Evolutionary conservation across 2,329 filamentous ascomycete genomes (phyloP).

Genomic region (Nannizziopsis barbatae): DNA sequence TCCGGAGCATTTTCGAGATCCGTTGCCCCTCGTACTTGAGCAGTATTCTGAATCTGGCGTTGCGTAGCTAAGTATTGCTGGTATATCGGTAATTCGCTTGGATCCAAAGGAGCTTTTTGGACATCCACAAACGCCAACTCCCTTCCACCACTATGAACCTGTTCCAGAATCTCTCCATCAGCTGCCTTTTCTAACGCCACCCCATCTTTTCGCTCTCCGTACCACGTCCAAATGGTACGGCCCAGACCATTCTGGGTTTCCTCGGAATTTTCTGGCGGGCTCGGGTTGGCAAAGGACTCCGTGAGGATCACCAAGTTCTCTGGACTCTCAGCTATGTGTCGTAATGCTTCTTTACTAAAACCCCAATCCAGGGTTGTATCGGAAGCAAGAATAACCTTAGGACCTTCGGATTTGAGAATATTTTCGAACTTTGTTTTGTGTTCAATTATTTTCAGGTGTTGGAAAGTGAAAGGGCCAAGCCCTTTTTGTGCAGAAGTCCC

Average conservation of each 20-base stretch:
- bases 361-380: slow-evolving; percentile 90
- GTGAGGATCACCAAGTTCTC: slow-evolving; percentile 81
- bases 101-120: slow-evolving; percentile 55
- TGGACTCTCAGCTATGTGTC: slow-evolving; percentile 60
- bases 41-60: slow-evolving; percentile 70
- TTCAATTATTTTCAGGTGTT: slow-evolving; percentile 71
- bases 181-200: slow-evolving; percentile 47
- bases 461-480: slow-evolving; percentile 77
- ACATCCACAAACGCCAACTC: slow-evolving; percentile 52
- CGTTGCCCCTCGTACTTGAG: slow-evolving; percentile 57
- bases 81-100: slow-evolving; percentile 67
- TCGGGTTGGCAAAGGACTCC: slow-evolving; percentile 39
- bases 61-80: slow-evolving; percentile 88
- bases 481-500: slow-evolving; percentile 30
- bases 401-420: slow-evolving; percentile 45
- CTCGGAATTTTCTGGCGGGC: slow-evolving; percentile 17
- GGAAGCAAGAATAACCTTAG: slow-evolving; percentile 75
- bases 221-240: slow-evolving; percentile 67
- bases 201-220: slow-evolving; percentile 56
- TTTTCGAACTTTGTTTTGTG: slow-evolving; percentile 67
- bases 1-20: slow-evolving; percentile 67
- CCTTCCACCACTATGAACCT: slow-evolving; percentile 54
- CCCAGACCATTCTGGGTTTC: slow-evolving; percentile 49
- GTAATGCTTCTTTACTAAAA: slow-evolving; percentile 72
- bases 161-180: slow-evolving; percentile 51